Evolutionary conservation across 768 basidiomycete genomes (phyloP), one percentile per base, ranked within the genome.

Genomic region (Collybiopsis luxurians): DNA sequence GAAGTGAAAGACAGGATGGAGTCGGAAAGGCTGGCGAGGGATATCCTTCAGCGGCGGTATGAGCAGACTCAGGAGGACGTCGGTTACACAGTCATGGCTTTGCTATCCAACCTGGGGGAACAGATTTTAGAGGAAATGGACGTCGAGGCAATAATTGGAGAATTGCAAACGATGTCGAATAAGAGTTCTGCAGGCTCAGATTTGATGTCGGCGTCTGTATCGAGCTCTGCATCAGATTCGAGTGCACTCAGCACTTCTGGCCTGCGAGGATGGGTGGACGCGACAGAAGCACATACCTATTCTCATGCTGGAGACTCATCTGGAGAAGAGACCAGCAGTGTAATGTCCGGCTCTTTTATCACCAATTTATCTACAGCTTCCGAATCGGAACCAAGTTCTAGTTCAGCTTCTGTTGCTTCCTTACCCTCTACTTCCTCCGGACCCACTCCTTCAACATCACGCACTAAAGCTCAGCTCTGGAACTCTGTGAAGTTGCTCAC

Each of bases 401-500:
- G 43, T 28, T 45, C 46, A 42, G 56, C 54, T 42, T 51, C 53
- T 12, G 44, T 52, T n/a, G 28, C 36, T 38, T 53, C 53, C 50
- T 49, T 46, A 40, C 26, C 53, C 27, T 55, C 44, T 23, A 38
- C 40, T 21, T 51, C 50, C 9, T 51, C 50, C 12, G 50, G 24
- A 3, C 51, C 36, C 21, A 43, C 40, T 23, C 42, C 39, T 43
- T 53, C 43, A n/a, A 44, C n/a, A 23, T 76, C 71, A 34, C 72
- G 81, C 59, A 85, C 81, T n/a, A 94, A 88, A 67, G 82, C 80
- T 1, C 88, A 95, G 64, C 75, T 98, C 6, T 98, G 96, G 96
- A 86, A 86, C 56, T 93, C 97, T 71, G 81, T 97, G 36, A 98
- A 97, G 69, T 82, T 94, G 36, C 83, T 95, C 30, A 86, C 93